Conservation (phyloP, 345 rosid genomes). For the Arabis hirsuta region DNA sequence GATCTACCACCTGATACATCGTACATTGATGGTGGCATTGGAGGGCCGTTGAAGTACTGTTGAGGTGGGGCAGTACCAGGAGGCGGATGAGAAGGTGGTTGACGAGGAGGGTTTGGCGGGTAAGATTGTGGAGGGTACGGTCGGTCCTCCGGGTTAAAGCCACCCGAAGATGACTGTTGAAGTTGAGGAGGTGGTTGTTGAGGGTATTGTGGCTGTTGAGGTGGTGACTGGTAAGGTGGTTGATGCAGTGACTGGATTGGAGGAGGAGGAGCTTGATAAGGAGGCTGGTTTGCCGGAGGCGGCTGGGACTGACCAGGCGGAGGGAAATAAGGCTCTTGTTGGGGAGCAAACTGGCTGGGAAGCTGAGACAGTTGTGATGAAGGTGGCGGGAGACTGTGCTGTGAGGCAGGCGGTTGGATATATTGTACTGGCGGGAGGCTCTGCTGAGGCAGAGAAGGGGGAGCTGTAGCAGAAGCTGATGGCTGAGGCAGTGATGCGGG, state of each 20-base stretch:
- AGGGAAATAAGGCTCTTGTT: conserved; percentile 67
- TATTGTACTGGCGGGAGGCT: conserved; percentile 49
- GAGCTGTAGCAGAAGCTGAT: conserved; percentile 47
- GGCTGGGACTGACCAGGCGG: conserved; percentile 68
- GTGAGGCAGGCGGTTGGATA: conserved; percentile 46
- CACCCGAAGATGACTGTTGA: conserved; percentile 53
- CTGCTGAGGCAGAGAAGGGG: conserved; percentile 55
- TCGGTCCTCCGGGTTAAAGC: conserved; percentile 68
- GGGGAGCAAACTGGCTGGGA: conserved; percentile 72
- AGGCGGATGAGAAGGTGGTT: conserved; percentile 62
- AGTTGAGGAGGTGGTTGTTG: conserved; percentile 62
- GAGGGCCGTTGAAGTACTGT: conserved; percentile 61
- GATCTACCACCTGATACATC: conserved; percentile 69
- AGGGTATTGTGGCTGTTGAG: conserved; percentile 66
- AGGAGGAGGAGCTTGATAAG: conserved; percentile 66
- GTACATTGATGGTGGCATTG: conserved; percentile 56
- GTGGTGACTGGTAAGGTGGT: conserved; percentile 66
- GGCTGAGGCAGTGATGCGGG: conserved; percentile 45
- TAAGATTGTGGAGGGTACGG: conserved; percentile 60
- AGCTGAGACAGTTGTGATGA: conserved; percentile 57
- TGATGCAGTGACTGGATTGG: conserved; percentile 62
- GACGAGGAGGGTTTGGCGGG: conserved; percentile 58
- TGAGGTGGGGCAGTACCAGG: conserved; percentile 62
- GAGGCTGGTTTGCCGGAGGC: conserved; percentile 55
- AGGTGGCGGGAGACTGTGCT: conserved; percentile 57